Evolutionary conservation across 768 basidiomycete species (phyloP).

Genomic region (Rossbeevera mucosa): DNA sequence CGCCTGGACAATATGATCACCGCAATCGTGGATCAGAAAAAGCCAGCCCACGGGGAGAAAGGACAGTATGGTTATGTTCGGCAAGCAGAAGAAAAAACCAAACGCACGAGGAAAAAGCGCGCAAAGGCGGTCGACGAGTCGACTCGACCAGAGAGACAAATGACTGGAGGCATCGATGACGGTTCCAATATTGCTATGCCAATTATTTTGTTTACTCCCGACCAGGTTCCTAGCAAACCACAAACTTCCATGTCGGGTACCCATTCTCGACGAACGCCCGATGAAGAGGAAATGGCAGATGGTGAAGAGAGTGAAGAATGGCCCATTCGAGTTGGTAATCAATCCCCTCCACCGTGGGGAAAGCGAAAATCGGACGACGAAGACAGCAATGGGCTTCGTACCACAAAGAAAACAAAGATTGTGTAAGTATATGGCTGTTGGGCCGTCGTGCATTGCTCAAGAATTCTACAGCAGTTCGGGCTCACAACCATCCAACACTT

Average conservation of each 20-base stretch:
- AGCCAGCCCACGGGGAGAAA: constrained; percentile 65
- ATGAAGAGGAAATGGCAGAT: constrained; percentile 67
- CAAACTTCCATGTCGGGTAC: constrained; percentile 24
- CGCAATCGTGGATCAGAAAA: constrained; percentile 64
- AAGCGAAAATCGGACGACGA: constrained; percentile 52
- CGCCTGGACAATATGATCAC: constrained; percentile 64
- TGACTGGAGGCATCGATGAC: constrained; percentile 8
- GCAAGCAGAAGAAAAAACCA: constrained; percentile 65
- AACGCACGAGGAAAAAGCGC: constrained; percentile 49
- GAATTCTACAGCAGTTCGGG: constrained; percentile 3
- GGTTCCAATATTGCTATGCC: constrained; percentile 11
- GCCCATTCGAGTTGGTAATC: constrained; percentile 59
- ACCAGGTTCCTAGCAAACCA: constrained; percentile 20
- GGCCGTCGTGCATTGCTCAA: neutral
- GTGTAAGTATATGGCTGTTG: constrained; percentile 32
- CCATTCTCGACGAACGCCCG: constrained; percentile 40
- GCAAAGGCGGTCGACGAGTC: constrained; percentile 29
- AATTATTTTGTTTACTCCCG: constrained; percentile 25
- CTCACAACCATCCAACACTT: neutral
- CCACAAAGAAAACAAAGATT: constrained; percentile 41
- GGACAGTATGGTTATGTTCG: constrained; percentile 83
- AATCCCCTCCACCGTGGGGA: constrained; percentile 64
- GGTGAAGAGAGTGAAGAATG: constrained; percentile 56
- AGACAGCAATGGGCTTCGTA: constrained; percentile 20
- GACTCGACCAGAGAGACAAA: constrained; percentile 17